A percentile compares a stretch with the other conserved stretches of the same genome.
Evolutionary conservation across 441 rosid genomes (phyloP).

Genomic region (Corymbia calophylla): DNA sequence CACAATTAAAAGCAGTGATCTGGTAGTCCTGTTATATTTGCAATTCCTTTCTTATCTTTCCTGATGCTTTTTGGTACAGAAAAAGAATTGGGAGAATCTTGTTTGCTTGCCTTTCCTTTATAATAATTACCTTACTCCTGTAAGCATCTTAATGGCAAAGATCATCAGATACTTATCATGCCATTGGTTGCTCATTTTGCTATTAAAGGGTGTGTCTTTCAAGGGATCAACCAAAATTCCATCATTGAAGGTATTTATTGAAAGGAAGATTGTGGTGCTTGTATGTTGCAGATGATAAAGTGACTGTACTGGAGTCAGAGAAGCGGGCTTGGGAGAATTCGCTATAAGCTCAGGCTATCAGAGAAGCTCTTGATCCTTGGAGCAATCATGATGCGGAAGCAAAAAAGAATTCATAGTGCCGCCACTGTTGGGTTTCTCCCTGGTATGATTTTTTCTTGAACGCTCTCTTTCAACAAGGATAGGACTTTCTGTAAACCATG

Average conservation of each 20-base stretch:
- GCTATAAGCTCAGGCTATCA: constrained; percentile 67
- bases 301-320: constrained; percentile 72
- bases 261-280: neutral
- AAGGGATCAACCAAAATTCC: neutral
- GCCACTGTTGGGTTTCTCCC: neutral
- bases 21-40: neutral
- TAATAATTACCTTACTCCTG: neutral
- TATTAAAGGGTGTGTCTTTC: neutral
- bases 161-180: neutral
- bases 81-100: neutral
- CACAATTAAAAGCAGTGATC: neutral
- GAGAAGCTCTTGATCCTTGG: constrained; percentile 87
- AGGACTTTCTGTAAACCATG: neutral
- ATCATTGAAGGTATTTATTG: neutral
- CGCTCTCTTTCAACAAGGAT: neutral
- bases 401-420: constrained; percentile 20
- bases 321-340: constrained; percentile 70
- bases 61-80: neutral
- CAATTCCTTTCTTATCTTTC: neutral
- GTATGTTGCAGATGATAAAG: constrained; percentile 55
- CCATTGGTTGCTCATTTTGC: neutral
- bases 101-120: neutral
- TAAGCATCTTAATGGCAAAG: neutral
- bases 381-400: constrained; percentile 46
- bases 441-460: neutral